Evolutionary conservation across 2,329 filamentous ascomycete species (phyloP).

Genomic region (Colletotrichum sp.): DNA sequence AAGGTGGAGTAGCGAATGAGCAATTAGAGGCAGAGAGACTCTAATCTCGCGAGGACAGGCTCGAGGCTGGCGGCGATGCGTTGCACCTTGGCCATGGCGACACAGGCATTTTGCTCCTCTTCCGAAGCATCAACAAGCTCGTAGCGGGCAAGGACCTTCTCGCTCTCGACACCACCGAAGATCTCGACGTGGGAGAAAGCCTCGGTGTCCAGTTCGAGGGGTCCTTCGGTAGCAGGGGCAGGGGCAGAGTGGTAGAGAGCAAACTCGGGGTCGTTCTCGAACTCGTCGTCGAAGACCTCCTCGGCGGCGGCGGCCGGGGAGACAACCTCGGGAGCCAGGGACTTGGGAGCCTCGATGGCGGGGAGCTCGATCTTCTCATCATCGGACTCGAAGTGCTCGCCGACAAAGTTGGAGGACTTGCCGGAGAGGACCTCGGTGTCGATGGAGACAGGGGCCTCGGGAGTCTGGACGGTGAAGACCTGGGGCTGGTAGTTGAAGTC

Average conservation of each 20-base stretch:
- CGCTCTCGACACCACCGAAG: conserved; percentile 61
- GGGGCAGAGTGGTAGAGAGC: conserved; percentile 60
- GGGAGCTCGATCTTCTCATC: conserved; percentile 63
- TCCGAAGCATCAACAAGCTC: conserved; percentile 67
- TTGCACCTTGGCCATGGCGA: conserved; percentile 55
- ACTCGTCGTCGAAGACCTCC: conserved; percentile 54
- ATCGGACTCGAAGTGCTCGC: conserved; percentile 45
- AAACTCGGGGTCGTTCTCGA: conserved; percentile 67
- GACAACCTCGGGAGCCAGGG: conserved; percentile 31
- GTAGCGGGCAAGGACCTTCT: conserved; percentile 68
- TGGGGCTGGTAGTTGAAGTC: conserved; percentile 68
- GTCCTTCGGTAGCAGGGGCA: conserved; percentile 26
- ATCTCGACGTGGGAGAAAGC: conserved; percentile 43
- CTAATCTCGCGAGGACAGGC: conserved; percentile 38
- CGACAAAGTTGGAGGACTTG: conserved; percentile 66
- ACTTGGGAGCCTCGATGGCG: conserved; percentile 53
- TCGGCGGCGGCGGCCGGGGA: conserved; percentile 26
- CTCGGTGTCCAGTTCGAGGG: conserved; percentile 47
- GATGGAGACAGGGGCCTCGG: conserved; percentile 66
- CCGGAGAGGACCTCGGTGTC: conserved; percentile 70
- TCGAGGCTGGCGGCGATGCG: conserved; percentile 49
- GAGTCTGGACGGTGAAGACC: conserved; percentile 78
- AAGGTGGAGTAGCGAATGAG: background rate
- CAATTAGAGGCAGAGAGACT: conserved; percentile 22
- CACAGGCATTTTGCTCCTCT: conserved; percentile 47